Base-by-base conservation (phyloP, 352 stramenopile species). In the Thalassiosira hispida region DNA sequence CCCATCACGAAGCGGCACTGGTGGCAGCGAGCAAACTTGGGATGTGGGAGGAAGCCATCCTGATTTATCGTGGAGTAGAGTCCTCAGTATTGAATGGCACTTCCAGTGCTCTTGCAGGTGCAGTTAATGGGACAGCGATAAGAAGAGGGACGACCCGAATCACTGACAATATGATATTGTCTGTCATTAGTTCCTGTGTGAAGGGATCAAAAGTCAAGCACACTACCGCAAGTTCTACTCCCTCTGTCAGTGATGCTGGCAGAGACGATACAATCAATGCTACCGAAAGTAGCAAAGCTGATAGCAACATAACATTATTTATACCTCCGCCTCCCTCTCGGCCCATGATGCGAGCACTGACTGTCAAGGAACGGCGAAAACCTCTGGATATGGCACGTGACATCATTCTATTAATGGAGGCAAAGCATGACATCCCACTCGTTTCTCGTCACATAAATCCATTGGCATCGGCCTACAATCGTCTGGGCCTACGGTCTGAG, bases 1-100 rank as follows among this genome's bases (percentile, higher is more conserved):
- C 73, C 38, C 87, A 92, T 81, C 70, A 90, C 60, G 81, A 92
- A 69, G 84, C 82, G 44, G 87, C 87, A n/a, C 56, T 92, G 23
- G 61, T 90, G 14, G 87, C 87, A 42, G 83, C 79, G 63, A 80
- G 77, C 46, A 92, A 92, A 63, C 55, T 92, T 2, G 82, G 84
- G 40, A 66, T 86, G 42, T 92, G 84, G 84, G 72, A 87, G 70
- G 71, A 83, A 62, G 84, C 84, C 5, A 27, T 92, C 14, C 63
- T 69, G 23, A 91, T 92, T 74, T 92, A 77, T 69, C 38, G 79
- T 52, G 56, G 70, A 44, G 80, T 90, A 8, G 59, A 86, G 66
- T 46, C 29, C 0, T 12, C 38, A 25, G 6, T 46, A 35, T 57
- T n/a, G 11, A 68, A 40, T 20, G 63, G 20, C 9, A 65, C 3